A percentile compares a stretch with the other conserved stretches of the same genome.
Evolutionary conservation across 2,329 filamentous ascomycete genomes (phyloP).

Genomic region (Tolypocladium nubicola): DNA sequence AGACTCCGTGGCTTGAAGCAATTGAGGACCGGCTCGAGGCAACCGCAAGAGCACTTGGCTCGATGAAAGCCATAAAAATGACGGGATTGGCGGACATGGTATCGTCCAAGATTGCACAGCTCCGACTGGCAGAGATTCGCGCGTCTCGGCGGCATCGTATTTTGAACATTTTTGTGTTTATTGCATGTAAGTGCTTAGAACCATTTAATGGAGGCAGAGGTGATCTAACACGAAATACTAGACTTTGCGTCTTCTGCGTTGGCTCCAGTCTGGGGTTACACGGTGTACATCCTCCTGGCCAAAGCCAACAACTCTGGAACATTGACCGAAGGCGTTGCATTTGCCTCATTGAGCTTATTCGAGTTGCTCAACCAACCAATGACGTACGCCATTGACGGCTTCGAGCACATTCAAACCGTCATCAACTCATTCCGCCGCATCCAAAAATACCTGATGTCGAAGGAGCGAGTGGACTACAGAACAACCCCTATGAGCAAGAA

Average conservation of each 20-base stretch:
- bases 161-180: slow-evolving; percentile 7
- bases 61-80: slow-evolving; percentile 32
- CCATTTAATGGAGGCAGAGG: too few species aligned
- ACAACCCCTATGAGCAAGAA: not conserved
- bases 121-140: slow-evolving; percentile 25
- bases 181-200: slow-evolving; percentile 5
- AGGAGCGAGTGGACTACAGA: slow-evolving; percentile 8
- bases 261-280: slow-evolving; percentile 11
- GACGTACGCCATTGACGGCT: slow-evolving; percentile 8
- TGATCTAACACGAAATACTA: not conserved
- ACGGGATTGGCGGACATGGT: slow-evolving; percentile 25
- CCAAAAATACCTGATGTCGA: slow-evolving; percentile 9
- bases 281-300: slow-evolving; percentile 7
- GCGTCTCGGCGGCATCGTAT: slow-evolving; percentile 14
- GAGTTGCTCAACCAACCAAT: slow-evolving; percentile 10
- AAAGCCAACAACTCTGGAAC: slow-evolving; percentile 4
- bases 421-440: slow-evolving; percentile 10
- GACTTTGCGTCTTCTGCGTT: slow-evolving; percentile 6
- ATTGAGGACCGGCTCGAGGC: slow-evolving; percentile 14
- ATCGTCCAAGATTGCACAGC: slow-evolving; percentile 18
- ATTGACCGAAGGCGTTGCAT: slow-evolving; percentile 10
- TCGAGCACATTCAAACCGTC: slow-evolving; percentile 11
- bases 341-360: slow-evolving; percentile 10
- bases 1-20: slow-evolving; percentile 15
- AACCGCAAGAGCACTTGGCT: slow-evolving; percentile 11